phyloP scores from a whole-genome alignment of 257 asterid genomes.

The Marsdenia floribunda region DNA sequence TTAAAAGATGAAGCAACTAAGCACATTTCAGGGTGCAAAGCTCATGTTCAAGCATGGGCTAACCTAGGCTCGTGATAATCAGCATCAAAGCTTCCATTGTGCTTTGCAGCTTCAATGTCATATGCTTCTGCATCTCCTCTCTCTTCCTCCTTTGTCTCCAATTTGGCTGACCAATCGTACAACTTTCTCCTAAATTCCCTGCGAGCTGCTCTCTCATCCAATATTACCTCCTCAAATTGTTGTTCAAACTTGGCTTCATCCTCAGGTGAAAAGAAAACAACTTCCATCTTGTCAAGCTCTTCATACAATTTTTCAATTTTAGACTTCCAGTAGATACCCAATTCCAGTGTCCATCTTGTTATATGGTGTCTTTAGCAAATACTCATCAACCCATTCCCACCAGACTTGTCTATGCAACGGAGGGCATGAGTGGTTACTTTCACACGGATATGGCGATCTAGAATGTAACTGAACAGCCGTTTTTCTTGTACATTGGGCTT shows the following conservation, averaged over 20 bases:
- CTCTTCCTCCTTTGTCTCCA: conserved; percentile 33
- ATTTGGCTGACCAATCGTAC: conserved; percentile 51
- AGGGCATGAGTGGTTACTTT: conserved; percentile 88
- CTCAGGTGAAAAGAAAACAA: conserved; percentile 72
- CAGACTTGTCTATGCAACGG: conserved; percentile 97
- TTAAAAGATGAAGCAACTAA: conserved; percentile 7
- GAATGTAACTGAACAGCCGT: conserved; percentile 81
- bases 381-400: conserved; percentile 94
- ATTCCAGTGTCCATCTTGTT: conserved; percentile 89
- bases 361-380: conserved; percentile 85
- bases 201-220: conserved; percentile 50
- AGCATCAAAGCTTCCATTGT: conserved; percentile 22
- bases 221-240: conserved; percentile 45
- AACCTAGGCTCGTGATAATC: conserved; percentile 46
- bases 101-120: conserved; percentile 18
- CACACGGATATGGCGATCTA: conserved; percentile 73
- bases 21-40: not conserved
- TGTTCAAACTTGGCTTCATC: conserved; percentile 64
- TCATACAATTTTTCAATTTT: conserved; percentile 80
- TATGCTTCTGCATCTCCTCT: conserved; percentile 21
- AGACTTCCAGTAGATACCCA: conserved; percentile 84
- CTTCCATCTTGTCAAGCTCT: conserved; percentile 86
- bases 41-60: conserved; percentile 51
- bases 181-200: conserved; percentile 68
- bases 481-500: conserved; percentile 87